phyloP scores from a whole-genome alignment of 2,329 filamentous ascomycete genomes.

The Colletotrichum chlorophyti region DNA sequence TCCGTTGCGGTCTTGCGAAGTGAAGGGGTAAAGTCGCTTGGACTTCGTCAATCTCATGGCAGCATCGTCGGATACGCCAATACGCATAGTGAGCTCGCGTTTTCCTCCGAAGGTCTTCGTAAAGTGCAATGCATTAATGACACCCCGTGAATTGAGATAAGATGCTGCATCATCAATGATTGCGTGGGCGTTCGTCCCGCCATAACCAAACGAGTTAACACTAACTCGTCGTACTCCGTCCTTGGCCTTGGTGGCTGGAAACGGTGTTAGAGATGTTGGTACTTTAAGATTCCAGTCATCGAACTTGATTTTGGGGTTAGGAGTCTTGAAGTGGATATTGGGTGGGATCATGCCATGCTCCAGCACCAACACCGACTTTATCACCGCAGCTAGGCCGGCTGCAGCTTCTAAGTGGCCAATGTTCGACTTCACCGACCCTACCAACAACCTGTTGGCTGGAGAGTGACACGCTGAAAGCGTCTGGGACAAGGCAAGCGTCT shows the following conservation, averaged over 20 bases:
- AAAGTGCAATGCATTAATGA: not conserved
- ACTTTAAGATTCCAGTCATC: conserved; percentile 32
- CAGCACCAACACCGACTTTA: conserved; percentile 36
- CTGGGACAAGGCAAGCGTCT: conserved; percentile 54
- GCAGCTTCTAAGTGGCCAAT: conserved; percentile 35
- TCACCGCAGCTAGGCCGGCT: conserved; percentile 31
- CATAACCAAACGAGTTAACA: conserved; percentile 11
- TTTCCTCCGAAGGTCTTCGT: not conserved
- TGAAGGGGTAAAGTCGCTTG: not conserved
- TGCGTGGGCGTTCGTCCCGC: conserved; percentile 8
- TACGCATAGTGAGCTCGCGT: not conserved
- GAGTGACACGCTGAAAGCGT: conserved; percentile 43
- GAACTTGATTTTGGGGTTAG: conserved; percentile 36
- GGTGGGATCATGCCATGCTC: conserved; percentile 39
- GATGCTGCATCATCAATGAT: conserved; percentile 3
- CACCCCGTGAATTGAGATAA: not conserved
- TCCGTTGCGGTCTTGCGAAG: not conserved
- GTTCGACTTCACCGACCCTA: conserved; percentile 21
- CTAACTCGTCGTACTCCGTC: not conserved
- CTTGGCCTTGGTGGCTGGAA: not conserved
- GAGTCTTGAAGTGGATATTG: conserved; percentile 34
- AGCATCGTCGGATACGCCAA: not conserved
- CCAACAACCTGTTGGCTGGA: not conserved
- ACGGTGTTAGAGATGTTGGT: not conserved
- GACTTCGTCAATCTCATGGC: not conserved